Conservation (phyloP, 2,329 filamentous ascomycete genomes). For the Colletotrichum spinosum region DNA sequence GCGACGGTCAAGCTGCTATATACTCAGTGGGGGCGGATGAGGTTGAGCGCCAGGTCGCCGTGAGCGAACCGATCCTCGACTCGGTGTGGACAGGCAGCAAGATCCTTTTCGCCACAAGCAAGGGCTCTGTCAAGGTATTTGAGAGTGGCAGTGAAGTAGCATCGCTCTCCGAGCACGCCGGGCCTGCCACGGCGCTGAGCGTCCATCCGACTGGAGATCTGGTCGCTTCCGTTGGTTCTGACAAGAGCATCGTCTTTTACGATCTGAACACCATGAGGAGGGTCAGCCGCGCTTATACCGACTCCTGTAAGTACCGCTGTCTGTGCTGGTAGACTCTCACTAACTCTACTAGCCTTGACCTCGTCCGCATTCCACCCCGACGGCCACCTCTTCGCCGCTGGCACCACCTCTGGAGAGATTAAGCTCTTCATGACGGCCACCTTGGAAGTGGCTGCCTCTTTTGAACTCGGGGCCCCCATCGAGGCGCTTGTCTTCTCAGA, state of each 20-base stretch:
- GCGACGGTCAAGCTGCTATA: conserved; percentile 79
- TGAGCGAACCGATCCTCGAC: conserved; percentile 75
- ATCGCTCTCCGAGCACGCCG: conserved; percentile 84
- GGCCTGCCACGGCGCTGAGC: conserved; percentile 80
- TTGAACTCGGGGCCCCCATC: conserved; percentile 76
- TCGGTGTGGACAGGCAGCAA: conserved; percentile 74
- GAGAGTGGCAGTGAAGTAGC: conserved; percentile 76
- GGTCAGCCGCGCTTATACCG: conserved; percentile 82
- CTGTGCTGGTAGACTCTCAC: conserved; percentile 29
- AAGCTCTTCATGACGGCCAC: conserved; percentile 90
- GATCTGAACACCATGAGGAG: conserved; percentile 76
- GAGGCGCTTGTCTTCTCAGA: conserved; percentile 89
- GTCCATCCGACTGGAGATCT: conserved; percentile 87
- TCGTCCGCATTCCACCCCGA: conserved; percentile 93
- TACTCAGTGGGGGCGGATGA: conserved; percentile 79
- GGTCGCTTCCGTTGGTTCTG: conserved; percentile 86
- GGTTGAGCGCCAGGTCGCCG: conserved; percentile 74
- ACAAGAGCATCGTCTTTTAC: conserved; percentile 94
- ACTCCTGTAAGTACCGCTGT: conserved; percentile 57
- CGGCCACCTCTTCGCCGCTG: conserved; percentile 91
- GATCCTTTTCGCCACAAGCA: conserved; percentile 78
- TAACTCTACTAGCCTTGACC: conserved; percentile 71
- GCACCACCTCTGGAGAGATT: conserved; percentile 82
- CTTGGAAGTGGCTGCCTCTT: conserved; percentile 80
- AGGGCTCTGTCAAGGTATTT: conserved; percentile 84